These are phyloP conservation scores for Aureobasidium leucospermi DNA, from an alignment of 2,329 filamentous ascomycete genomes.

Conservation along the genomic window DNA sequence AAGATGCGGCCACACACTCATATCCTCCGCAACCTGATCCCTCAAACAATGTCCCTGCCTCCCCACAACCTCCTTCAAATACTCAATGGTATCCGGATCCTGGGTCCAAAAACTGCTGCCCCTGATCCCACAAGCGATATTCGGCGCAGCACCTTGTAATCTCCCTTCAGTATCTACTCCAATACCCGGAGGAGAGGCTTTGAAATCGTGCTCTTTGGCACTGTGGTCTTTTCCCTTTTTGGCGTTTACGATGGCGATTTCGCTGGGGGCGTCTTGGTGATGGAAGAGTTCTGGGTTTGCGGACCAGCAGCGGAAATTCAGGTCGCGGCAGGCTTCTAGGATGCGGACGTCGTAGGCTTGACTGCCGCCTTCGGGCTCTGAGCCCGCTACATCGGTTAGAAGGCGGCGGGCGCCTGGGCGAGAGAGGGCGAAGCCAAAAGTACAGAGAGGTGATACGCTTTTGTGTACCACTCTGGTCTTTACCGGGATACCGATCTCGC, in stretches of 20 bases:
- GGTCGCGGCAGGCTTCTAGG: slow-evolving; percentile 32
- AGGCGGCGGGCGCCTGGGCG: slow-evolving; percentile 29
- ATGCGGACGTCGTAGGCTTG: slow-evolving; percentile 35
- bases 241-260: slow-evolving; percentile 29
- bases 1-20: slow-evolving; percentile 11
- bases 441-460: slow-evolving; percentile 37
- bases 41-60: slow-evolving; percentile 32
- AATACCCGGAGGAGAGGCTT: not conserved
- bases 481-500: slow-evolving; percentile 29
- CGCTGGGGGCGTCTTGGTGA: slow-evolving; percentile 28
- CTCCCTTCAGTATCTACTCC: slow-evolving; percentile 2
- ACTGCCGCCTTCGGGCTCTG: slow-evolving; percentile 23
- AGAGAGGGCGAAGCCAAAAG: slow-evolving; percentile 38
- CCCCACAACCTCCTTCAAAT: slow-evolving; percentile 31
- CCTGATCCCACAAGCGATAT: slow-evolving; percentile 32
- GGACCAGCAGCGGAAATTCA: slow-evolving; percentile 29
- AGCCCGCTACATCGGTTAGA: slow-evolving; percentile 29
- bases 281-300: slow-evolving; percentile 35
- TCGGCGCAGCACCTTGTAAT: slow-evolving; percentile 19
- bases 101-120: slow-evolving; percentile 31
- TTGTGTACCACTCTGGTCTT: slow-evolving; percentile 34
- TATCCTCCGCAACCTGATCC: slow-evolving; percentile 13
- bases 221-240: slow-evolving; percentile 13
- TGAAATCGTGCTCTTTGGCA: slow-evolving; percentile 11
- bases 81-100: slow-evolving; percentile 25